Evolutionary conservation across 331 rosid species (phyloP), one percentile per base, ranked within the genome.

Genomic region (Acacia pycnantha): DNA sequence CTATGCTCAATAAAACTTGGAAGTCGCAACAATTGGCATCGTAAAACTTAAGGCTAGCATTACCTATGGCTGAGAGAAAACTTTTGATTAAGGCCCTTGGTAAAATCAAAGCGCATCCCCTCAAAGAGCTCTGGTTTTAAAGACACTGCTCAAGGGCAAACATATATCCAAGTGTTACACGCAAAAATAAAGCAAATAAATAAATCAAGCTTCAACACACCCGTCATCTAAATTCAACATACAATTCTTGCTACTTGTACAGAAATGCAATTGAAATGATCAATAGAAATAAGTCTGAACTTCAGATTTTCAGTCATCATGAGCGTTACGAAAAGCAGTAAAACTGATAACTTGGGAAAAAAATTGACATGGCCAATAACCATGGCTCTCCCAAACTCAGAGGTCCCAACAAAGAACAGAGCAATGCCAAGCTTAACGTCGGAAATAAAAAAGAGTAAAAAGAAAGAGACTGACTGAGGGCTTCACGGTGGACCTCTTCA

Each of bases 51-150:
- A 43, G 77, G 51, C 22, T 14, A 37, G 56, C 77, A 70, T 76
- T 59, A 96, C 99, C 99, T 96, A 89, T 96, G 99, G 82, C 97
- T 94, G 77, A 96, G 97, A 15, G 99, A 89, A 75, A 96, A 96
- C 82, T 88, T 92, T 69, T 90, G 98, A 79, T 92, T 96, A 72
- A 96, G 97, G 41, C 93, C 93, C 82, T 89, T 96, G 78, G 97
- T 94, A 80, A 96, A 96, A 87, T 96, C 99, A 83, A 96, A 92
- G 18, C 97, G 94, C 95, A 94, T 79, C 31, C 99, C 98, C 82
- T 96, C 99, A n/a, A 96, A 96, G 54, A 89, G 89, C 54, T 94
- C 99, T 15, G 98, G 99, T 77, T 94, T 96, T 51, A 96, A 86
- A n/a, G 99, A 94, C 97, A 94, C 99, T 96, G 88, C 73, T 6